Base-by-base conservation (phyloP, 345 rosid species). In the Syzygium aqueum region DNA sequence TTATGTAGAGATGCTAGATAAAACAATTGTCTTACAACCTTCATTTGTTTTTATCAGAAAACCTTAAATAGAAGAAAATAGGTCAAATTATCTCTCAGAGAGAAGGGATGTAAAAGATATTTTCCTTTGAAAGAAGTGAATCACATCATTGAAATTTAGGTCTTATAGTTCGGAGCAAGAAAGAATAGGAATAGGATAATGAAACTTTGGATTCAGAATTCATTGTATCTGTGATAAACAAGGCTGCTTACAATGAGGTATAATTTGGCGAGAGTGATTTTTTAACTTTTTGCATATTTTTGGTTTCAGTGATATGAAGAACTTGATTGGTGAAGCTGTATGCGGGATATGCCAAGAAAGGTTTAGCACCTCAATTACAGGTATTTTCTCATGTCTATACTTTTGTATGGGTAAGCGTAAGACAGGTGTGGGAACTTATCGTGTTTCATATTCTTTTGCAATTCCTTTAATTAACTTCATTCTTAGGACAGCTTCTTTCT, bases 271-370 rank as follows among this genome's bases (percentile, higher is more conserved):
- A 33, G 25, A 67, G 25, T 67, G 46, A 67, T 67, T 67, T 67
- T 0, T 33, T 67, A 25, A 67, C 25, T n/a, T 84, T 78, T 17
- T 82, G 40, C 21, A 7, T 59, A 50, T 85, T 28, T 54, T 22
- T 86, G 77, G 85, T 77, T 89, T n/a, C 94, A 98, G 99, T 86
- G 98, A 96, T 87, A 96, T 96, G 98, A 98, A 98, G 93, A 90
- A 91, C 88, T 88, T 96, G 90, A 92, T 95, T 53, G 99, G 98
- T 51, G 94, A 89, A 59, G 99, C 99, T 84, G 40, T 89, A 3
- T 96, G 99, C 61, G 86, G 95, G 87, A 98, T 98, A 80, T 96
- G 99, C 89, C 95, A 94, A 50, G 99, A 98, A 92, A 93, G 91
- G 84, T 98, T 95, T 88, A 96, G 96, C 93, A 96, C 97, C 46